Conservation (phyloP, 192 early-diverging fungal genomes). For the Rhizophagus clarus region DNA sequence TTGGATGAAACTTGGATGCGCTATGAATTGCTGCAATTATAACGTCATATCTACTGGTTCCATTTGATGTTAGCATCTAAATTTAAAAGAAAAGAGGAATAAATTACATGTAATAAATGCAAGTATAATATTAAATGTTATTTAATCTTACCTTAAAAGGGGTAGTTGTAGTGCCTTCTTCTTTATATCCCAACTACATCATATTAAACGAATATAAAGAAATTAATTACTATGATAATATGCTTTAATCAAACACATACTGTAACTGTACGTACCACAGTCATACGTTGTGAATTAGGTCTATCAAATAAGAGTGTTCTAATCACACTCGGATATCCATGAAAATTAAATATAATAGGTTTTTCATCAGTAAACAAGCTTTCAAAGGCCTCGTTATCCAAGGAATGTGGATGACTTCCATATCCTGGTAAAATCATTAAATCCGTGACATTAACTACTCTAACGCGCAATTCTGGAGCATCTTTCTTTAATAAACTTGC, state of each 20-base stretch:
- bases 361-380: conserved; percentile 40
- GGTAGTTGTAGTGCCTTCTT: conserved; percentile 51
- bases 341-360: conserved; percentile 51
- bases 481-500: conserved; percentile 42
- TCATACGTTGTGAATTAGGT: conserved; percentile 21
- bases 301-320: conserved; percentile 41
- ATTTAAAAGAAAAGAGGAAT: not conserved
- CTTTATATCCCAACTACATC: conserved; percentile 44
- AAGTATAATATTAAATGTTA: not conserved
- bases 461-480: conserved; percentile 39
- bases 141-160: conserved; percentile 34
- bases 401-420: conserved; percentile 43
- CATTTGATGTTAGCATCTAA: conserved; percentile 43
- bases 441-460: conserved; percentile 49
- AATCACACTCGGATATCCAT: conserved; percentile 47
- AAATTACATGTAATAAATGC: not conserved
- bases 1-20: conserved; percentile 7
- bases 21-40: conserved; percentile 39
- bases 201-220: not conserved
- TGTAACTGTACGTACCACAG: conserved; percentile 34
- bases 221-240: conserved; percentile 26
- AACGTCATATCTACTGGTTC: conserved; percentile 40
- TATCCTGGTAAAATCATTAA: conserved; percentile 43
- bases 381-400: conserved; percentile 38
- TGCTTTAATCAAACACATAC: not conserved